Conservation (phyloP, 176 grass and related monocot genomes). For the Oryza brachyantha region DNA sequence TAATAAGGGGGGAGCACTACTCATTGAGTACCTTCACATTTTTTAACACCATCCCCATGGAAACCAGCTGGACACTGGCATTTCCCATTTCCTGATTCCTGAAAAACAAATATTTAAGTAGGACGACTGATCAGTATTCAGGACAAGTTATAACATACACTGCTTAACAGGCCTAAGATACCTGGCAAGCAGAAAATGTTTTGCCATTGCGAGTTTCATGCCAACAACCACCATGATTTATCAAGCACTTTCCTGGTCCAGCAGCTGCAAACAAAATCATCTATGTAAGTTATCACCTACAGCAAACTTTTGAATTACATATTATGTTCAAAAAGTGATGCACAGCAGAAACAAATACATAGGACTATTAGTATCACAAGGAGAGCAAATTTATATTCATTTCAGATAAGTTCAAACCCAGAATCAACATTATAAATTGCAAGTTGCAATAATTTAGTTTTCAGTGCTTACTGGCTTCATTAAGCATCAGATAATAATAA, state of each 20-base stretch:
- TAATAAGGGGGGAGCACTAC: neutral
- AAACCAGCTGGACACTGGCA: slow-evolving; percentile 61
- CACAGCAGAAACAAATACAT: neutral
- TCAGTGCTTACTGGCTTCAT: neutral
- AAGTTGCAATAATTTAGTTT: neutral
- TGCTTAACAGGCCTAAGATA: slow-evolving; percentile 27
- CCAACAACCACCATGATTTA: slow-evolving; percentile 90
- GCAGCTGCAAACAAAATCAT: slow-evolving; percentile 57
- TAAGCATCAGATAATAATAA: neutral
- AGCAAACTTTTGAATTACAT: neutral
- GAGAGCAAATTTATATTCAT: slow-evolving; percentile 20
- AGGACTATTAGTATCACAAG: slow-evolving; percentile 8
- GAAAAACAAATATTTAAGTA: neutral
- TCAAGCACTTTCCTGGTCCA: slow-evolving; percentile 82
- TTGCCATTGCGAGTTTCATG: slow-evolving; percentile 57
- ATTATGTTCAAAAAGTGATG: neutral
- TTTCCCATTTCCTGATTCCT: slow-evolving; percentile 54
- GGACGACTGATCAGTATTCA: neutral
- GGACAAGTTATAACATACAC: neutral
- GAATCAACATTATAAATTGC: neutral
- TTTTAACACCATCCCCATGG: slow-evolving; percentile 52
- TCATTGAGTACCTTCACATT: slow-evolving; percentile 44
- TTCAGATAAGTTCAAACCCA: slow-evolving; percentile 13
- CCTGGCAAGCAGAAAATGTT: slow-evolving; percentile 82
- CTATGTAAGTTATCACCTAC: neutral